Evolutionary conservation across 495 filamentous ascomycete species (phyloP).

Genomic region (Annulohypoxylon nitens): DNA sequence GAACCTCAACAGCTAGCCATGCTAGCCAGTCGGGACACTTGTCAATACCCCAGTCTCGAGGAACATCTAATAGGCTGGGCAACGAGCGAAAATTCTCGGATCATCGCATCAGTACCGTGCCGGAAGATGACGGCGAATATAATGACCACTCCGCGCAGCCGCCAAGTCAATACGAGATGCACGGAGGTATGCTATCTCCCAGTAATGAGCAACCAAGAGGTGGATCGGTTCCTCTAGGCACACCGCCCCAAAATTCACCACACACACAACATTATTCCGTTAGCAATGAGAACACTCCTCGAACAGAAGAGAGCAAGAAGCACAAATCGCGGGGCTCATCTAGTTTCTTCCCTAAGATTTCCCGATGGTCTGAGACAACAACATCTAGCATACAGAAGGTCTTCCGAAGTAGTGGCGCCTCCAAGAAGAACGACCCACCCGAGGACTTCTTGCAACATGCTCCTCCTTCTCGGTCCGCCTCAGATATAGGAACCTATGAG

Average conservation of each 20-base stretch:
- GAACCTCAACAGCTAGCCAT: constrained; percentile 77
- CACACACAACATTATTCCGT: constrained; percentile 52
- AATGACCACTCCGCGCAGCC: constrained; percentile 65
- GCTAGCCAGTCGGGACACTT: constrained; percentile 82
- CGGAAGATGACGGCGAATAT: constrained; percentile 80
- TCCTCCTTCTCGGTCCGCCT: constrained; percentile 77
- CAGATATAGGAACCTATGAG: constrained; percentile 75
- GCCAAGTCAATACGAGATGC: constrained; percentile 60
- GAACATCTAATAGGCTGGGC: constrained; percentile 68
- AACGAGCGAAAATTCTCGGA: constrained; percentile 76
- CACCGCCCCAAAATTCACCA: constrained; percentile 72
- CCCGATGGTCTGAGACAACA: constrained; percentile 97
- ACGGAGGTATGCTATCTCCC: constrained; percentile 65
- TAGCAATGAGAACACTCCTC: constrained; percentile 82
- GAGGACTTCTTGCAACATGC: constrained; percentile 54
- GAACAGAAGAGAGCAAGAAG: constrained; percentile 82
- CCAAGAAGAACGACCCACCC: constrained; percentile 59
- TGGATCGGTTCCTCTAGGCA: constrained; percentile 75
- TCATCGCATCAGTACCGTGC: constrained; percentile 88
- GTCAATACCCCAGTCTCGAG: constrained; percentile 74
- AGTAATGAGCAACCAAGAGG: constrained; percentile 64
- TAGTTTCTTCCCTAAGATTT: constrained; percentile 90
- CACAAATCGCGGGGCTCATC: constrained; percentile 91
- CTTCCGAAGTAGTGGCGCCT: constrained; percentile 65
- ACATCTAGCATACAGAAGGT: constrained; percentile 71